A percentile compares a stretch with the other conserved stretches of the same genome.
Evolutionary conservation across 2,329 filamentous ascomycete genomes (phyloP).

Genomic region (Aspergillus quadrilineatus): DNA sequence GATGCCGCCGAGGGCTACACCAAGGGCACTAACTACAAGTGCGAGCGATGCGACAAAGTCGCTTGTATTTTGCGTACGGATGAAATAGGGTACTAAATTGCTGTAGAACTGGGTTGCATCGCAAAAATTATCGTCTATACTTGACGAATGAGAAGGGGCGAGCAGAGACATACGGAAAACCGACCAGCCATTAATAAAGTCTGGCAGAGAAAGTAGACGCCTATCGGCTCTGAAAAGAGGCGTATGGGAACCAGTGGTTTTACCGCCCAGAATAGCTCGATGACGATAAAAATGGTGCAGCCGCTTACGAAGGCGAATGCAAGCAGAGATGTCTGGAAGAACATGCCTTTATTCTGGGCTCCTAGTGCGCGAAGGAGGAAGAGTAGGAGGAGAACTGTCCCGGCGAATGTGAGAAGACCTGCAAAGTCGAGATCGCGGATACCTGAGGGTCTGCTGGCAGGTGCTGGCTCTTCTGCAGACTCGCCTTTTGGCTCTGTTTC

Average conservation of each 20-base stretch:
- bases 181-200: conserved; percentile 14
- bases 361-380: conserved; percentile 9
- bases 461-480: background rate
- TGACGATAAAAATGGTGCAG: conserved; percentile 8
- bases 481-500: background rate
- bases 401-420: conserved; percentile 13
- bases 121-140: no score
- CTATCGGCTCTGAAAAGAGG: conserved; percentile 12
- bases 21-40: conserved; percentile 15
- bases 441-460: background rate
- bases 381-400: conserved; percentile 7
- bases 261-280: conserved; percentile 19
- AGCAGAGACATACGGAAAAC: conserved; percentile 12
- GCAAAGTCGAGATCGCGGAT: conserved; percentile 15
- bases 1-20: conserved; percentile 15
- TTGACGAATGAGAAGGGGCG: background rate
- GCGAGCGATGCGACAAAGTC: conserved; percentile 15
- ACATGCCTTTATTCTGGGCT: background rate
- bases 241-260: conserved; percentile 22
- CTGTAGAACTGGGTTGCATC: conserved; percentile 6
- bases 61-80: conserved; percentile 15
- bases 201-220: conserved; percentile 16
- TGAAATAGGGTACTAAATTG: conserved; percentile 20
- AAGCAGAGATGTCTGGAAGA: background rate
- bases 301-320: background rate